Base-by-base conservation (phyloP, 108 stramenopile species). In the Cyclotella sp. region DNA sequence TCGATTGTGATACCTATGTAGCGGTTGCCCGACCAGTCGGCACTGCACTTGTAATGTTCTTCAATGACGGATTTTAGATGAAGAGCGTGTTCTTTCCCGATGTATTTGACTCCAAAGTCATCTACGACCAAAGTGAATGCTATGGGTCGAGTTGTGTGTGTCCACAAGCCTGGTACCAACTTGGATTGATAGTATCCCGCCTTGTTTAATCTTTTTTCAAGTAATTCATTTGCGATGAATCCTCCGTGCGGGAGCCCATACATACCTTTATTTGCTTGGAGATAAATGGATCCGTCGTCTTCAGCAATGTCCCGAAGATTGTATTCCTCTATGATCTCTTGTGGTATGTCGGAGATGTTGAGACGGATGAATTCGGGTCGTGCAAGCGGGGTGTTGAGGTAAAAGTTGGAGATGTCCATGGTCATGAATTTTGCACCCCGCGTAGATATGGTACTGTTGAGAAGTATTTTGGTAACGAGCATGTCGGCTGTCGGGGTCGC, bases 1-100 rank as follows among this genome's bases (percentile, higher is more conserved):
- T 22, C 44, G 28, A 18, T 42, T 27, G 58, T 88, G 79, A 42
- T 88, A 40, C 88, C 85, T 78, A 61, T 65, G 70, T 79, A 85
- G 15, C 54, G 54, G 18, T 34, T 55, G 6, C 77, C 84, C 15
- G 63, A 54, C 72, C 71, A 78, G 40, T 87, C 84, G 16, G n/a
- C 21, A 28, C 39, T 72, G 58, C 57, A n/a, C 34, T 61, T 73
- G 72, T 73, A 73, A 8, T 63, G 59, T 49, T 73, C 63, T 26
- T 65, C 45, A 1, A 73, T 13, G 9, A 27, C 72, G 5, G 24
- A 9, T 49, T 55, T 73, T 30, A 73, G 72, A 63, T 73, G 72
- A 0, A 41, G n/a, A 24, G 72, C 72, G 27, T 73, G 41, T 62
- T 63, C 28, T 21, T 46, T 26, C 22, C 51, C 40, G 18, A 46